phyloP scores from a whole-genome alignment of 129 eudicot genomes.

The Tanacetum coccineum region DNA sequence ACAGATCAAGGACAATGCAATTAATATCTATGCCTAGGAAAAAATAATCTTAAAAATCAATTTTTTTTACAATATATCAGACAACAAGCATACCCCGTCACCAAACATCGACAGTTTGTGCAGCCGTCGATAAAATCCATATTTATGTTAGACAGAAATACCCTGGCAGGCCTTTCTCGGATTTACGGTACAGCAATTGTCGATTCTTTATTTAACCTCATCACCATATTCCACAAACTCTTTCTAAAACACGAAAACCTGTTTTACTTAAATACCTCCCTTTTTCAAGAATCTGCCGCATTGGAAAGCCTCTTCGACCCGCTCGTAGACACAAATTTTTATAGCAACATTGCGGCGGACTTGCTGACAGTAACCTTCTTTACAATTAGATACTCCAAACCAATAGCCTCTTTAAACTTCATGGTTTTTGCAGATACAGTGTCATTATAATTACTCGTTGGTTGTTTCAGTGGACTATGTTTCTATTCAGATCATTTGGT shows the following conservation, averaged over 20 bases:
- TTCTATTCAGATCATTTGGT: conserved; percentile 46
- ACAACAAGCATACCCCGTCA: conserved; percentile 16
- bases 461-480: conserved; percentile 70
- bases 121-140: conserved; percentile 1
- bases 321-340: conserved; percentile 62
- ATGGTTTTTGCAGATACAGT: conserved; percentile 46
- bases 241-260: conserved; percentile 57
- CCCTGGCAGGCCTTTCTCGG: conserved; percentile 45
- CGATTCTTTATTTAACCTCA: conserved; percentile 41
- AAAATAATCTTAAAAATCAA: not conserved
- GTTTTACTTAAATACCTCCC: conserved; percentile 61
- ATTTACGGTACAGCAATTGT: conserved; percentile 38
- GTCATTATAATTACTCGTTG: conserved; percentile 67
- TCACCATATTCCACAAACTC: conserved; percentile 42
- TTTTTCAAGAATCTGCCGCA: conserved; percentile 60
- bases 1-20: conserved; percentile 1
- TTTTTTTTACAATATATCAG: not conserved
- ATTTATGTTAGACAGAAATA: conserved; percentile 11
- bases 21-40: not conserved
- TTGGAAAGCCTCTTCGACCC: conserved; percentile 52
- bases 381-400: conserved; percentile 66
- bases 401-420: conserved; percentile 47
- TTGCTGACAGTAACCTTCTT: conserved; percentile 76
- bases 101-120: not conserved
- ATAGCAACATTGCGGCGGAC: conserved; percentile 61